A percentile compares a stretch with the other conserved stretches of the same genome.
Evolutionary conservation across 495 filamentous ascomycete genomes (phyloP).

Genomic region (Annulohypoxylon nitens): DNA sequence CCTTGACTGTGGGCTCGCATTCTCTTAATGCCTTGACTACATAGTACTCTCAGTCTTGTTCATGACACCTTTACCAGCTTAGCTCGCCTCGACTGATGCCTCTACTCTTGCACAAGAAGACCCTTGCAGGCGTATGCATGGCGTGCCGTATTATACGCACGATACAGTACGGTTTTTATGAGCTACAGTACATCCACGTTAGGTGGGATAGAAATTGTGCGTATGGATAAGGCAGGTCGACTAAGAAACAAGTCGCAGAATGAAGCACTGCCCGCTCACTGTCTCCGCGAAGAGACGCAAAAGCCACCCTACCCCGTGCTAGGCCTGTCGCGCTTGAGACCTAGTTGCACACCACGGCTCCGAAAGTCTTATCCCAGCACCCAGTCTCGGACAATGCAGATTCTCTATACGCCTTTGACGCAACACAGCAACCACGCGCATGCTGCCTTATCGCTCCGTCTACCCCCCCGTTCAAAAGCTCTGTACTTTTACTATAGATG

Average conservation of each 20-base stretch:
- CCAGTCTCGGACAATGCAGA: slow-evolving; percentile 29
- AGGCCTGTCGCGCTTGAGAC: slow-evolving; percentile 41
- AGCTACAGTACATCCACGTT: slow-evolving; percentile 17
- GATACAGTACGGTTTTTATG: slow-evolving; percentile 29
- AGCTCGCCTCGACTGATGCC: slow-evolving; percentile 18
- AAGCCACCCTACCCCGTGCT: slow-evolving; percentile 46
- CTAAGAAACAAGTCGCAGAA: slow-evolving; percentile 41
- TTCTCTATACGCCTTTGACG: slow-evolving; percentile 38
- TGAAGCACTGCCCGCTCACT: slow-evolving; percentile 44
- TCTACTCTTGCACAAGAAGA: slow-evolving; percentile 34
- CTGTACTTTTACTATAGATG: slow-evolving; percentile 39
- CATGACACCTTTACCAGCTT: slow-evolving; percentile 30
- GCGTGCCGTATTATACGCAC: slow-evolving; percentile 34
- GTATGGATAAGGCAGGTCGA: slow-evolving; percentile 48
- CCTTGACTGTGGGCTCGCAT: slow-evolving; percentile 27
- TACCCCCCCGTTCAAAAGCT: slow-evolving; percentile 16
- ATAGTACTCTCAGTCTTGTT: slow-evolving; percentile 28
- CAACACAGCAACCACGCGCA: slow-evolving; percentile 35
- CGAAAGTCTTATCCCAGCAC: slow-evolving; percentile 16
- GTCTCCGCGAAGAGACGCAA: slow-evolving; percentile 41
- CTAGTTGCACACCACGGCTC: slow-evolving; percentile 35
- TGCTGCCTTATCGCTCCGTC: slow-evolving; percentile 31
- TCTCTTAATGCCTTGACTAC: slow-evolving; percentile 34
- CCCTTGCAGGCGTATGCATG: slow-evolving; percentile 47
- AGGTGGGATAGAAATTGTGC: slow-evolving; percentile 22